Conservation (phyloP, 768 basidiomycete species). For the Tylopilus felleus region DNA sequence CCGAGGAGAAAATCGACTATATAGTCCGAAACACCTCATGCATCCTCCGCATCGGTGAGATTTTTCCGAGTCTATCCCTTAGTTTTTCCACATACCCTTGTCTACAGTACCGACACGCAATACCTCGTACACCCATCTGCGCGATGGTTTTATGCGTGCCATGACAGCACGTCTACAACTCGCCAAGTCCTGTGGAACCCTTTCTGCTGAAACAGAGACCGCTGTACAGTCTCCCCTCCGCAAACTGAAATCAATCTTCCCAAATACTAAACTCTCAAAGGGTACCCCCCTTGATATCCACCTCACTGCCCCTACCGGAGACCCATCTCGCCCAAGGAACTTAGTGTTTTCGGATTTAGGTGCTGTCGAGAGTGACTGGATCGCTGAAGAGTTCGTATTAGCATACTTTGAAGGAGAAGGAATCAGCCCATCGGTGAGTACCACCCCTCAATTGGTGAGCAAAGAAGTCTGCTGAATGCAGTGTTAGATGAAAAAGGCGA, state of each 20-base stretch:
- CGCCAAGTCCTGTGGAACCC: slow-evolving; percentile 46
- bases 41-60: slow-evolving; percentile 68
- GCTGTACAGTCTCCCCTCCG: slow-evolving; percentile 60
- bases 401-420: slow-evolving; percentile 73
- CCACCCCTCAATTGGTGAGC: neutral
- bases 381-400: slow-evolving; percentile 67
- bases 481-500: slow-evolving; percentile 30
- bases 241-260: slow-evolving; percentile 74
- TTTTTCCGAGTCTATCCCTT: neutral
- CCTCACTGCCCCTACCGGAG: slow-evolving; percentile 50
- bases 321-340: slow-evolving; percentile 46
- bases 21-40: slow-evolving; percentile 68
- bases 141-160: slow-evolving; percentile 80
- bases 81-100: neutral
- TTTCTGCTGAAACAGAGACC: slow-evolving; percentile 59
- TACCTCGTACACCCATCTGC: slow-evolving; percentile 74
- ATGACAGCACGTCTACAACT: slow-evolving; percentile 58
- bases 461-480: neutral
- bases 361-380: slow-evolving; percentile 67
- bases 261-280: slow-evolving; percentile 64
- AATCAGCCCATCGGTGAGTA: slow-evolving; percentile 67
- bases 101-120: slow-evolving; percentile 70
- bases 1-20: slow-evolving; percentile 68
- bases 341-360: slow-evolving; percentile 73
- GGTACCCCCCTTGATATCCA: slow-evolving; percentile 67